Conservation (phyloP, 139 green algal genomes). For the Chlamydomonas applanata region DNA sequence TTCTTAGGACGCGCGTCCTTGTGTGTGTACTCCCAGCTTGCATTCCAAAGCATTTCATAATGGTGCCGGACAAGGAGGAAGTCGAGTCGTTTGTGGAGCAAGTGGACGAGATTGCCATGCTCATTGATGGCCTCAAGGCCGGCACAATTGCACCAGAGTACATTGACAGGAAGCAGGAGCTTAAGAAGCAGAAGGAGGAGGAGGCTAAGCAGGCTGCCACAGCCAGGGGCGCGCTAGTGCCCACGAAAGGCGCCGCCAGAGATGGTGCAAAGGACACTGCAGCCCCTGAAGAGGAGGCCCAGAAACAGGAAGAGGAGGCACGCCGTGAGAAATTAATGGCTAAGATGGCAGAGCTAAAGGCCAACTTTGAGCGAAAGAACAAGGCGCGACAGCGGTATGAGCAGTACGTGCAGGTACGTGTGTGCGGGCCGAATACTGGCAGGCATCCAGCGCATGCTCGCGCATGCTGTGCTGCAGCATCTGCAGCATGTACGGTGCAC, state of each 20-base stretch:
- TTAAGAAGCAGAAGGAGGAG: constrained; percentile 18
- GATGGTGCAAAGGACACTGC: background rate
- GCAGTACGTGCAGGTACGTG: constrained; percentile 29
- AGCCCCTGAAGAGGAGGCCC: background rate
- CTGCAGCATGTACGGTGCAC: too few species aligned
- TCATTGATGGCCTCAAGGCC: constrained; percentile 65
- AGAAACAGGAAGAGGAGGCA: constrained; percentile 21
- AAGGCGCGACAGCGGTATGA: constrained; percentile 51
- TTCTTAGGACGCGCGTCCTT: background rate
- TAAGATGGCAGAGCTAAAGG: constrained; percentile 60
- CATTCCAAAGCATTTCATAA: background rate
- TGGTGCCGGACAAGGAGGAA: constrained; percentile 34
- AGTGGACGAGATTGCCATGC: constrained; percentile 63
- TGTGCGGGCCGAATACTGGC: too few species aligned
- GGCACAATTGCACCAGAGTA: constrained; percentile 67
- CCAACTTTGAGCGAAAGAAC: constrained; percentile 48
- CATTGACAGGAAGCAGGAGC: constrained; percentile 49
- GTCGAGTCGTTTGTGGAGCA: constrained; percentile 60
- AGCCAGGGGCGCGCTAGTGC: background rate
- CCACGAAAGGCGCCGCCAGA: background rate
- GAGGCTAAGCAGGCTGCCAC: background rate
- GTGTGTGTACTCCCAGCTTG: background rate
- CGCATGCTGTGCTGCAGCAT: too few species aligned
- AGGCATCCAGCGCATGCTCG: too few species aligned
- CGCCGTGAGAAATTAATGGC: constrained; percentile 29